Evolutionary conservation across 441 rosid species (phyloP).

Genomic region (Gossypium lobatum): DNA sequence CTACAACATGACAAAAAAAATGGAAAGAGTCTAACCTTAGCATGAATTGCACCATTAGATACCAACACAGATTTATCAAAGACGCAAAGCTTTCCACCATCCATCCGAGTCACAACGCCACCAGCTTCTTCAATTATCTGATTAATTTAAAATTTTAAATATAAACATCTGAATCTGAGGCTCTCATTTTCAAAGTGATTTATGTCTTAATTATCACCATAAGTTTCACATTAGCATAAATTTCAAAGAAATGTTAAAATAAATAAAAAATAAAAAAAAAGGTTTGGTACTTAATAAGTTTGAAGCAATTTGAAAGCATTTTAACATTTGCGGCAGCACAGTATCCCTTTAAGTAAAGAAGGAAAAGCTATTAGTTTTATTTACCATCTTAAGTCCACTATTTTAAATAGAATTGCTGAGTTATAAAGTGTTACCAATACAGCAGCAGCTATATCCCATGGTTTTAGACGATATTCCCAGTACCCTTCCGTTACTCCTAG

Average conservation of each 20-base stretch:
- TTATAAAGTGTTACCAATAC: slow-evolving; percentile 54
- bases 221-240: not conserved
- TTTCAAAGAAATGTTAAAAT: not conserved
- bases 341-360: not conserved
- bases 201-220: not conserved
- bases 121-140: slow-evolving; percentile 95
- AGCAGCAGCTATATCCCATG: slow-evolving; percentile 99
- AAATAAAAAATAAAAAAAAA: not conserved
- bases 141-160: not conserved
- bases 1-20: not conserved
- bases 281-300: not conserved
- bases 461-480: slow-evolving; percentile 95
- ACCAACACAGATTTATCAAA: slow-evolving; percentile 87
- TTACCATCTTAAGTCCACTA: not conserved
- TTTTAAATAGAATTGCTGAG: not conserved
- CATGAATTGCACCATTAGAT: slow-evolving; percentile 69
- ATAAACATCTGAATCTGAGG: not conserved
- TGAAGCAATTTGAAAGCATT: not conserved
- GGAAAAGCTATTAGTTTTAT: not conserved
- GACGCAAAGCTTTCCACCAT: slow-evolving; percentile 69
- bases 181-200: not conserved
- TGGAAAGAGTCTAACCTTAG: slow-evolving; percentile 39
- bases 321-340: not conserved
- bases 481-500: slow-evolving; percentile 84
- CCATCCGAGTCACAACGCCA: slow-evolving; percentile 77